phyloP scores from a whole-genome alignment of 352 stramenopile genomes.

The Phytophthora melonis region DNA sequence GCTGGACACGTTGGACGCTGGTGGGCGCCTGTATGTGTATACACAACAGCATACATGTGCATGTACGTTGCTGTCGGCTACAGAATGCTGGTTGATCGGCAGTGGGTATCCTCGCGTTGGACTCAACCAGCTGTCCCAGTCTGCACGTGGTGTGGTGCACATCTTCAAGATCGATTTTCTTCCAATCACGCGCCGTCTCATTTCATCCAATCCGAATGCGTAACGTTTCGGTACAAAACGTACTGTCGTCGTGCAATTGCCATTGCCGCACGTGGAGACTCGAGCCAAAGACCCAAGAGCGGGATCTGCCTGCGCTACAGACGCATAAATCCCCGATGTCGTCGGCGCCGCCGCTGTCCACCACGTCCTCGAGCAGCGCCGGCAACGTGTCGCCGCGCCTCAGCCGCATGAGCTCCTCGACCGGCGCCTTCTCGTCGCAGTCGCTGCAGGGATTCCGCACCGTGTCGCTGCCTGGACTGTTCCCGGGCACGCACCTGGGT shows the following conservation, averaged over 20 bases:
- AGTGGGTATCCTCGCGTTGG: constrained; percentile 18
- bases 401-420: constrained; percentile 68
- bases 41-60: neutral
- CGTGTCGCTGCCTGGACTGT: constrained; percentile 73
- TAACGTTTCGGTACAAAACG: constrained; percentile 24
- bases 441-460: constrained; percentile 75
- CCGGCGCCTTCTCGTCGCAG: constrained; percentile 60
- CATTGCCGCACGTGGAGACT: constrained; percentile 1
- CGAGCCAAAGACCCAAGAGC: neutral
- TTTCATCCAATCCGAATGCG: constrained; percentile 27
- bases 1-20: too few relatives aligned
- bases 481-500: constrained; percentile 77
- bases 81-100: neutral
- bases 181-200: neutral
- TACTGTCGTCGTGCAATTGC: constrained; percentile 26
- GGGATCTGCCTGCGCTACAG: too few relatives aligned
- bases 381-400: constrained; percentile 44
- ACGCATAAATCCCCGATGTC: constrained; percentile 27
- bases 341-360: constrained; percentile 42
- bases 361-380: constrained; percentile 31
- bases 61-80: neutral
- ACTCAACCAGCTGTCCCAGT: constrained; percentile 31
- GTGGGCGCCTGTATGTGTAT: too few relatives aligned
- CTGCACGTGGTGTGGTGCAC: constrained; percentile 6
- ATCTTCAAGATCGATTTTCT: constrained; percentile 17